Evolutionary conservation across 2,329 filamentous ascomycete species (phyloP).

Genomic region (Penicillium sp.): DNA sequence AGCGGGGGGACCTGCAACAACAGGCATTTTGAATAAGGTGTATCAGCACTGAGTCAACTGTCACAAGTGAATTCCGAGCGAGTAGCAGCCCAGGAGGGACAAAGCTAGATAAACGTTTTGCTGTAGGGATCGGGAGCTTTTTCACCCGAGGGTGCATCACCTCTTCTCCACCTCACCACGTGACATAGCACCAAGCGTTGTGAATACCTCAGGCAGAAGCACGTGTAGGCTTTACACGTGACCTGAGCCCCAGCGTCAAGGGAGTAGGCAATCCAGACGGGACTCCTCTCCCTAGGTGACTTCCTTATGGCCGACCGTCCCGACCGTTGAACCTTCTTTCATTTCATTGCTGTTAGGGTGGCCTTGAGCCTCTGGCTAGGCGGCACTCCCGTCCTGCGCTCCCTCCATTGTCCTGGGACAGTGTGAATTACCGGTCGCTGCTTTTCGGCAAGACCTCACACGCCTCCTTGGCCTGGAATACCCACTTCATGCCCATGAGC

Average conservation of each 20-base stretch:
- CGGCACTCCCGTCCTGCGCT: constrained; percentile 28
- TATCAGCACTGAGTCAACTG: neutral
- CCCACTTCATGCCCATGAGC: constrained; percentile 16
- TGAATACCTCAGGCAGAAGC: no score
- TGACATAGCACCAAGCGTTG: no score
- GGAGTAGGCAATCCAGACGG: constrained; percentile 17
- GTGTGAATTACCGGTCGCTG: constrained; percentile 28
- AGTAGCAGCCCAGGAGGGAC: neutral
- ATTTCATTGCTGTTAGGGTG: constrained; percentile 21
- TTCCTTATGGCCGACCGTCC: constrained; percentile 25
- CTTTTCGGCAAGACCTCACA: constrained; percentile 27
- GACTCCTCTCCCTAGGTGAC: constrained; percentile 22
- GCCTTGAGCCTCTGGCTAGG: constrained; percentile 29
- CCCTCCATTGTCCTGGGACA: constrained; percentile 21
- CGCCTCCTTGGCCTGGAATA: constrained; percentile 28
- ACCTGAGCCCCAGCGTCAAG: constrained; percentile 17
- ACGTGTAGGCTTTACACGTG: constrained; percentile 20
- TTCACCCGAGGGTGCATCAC: constrained; percentile 7
- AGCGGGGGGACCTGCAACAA: constrained; percentile 49
- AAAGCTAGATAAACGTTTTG: constrained; percentile 3
- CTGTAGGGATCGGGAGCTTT: constrained; percentile 14
- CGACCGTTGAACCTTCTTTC: constrained; percentile 18
- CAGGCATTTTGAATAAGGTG: constrained; percentile 46
- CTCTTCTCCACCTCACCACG: no score
- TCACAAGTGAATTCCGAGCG: neutral